Evolutionary conservation across 768 basidiomycete genomes (phyloP), one percentile per base, ranked within the genome.

Genomic region (Boletus sp.): DNA sequence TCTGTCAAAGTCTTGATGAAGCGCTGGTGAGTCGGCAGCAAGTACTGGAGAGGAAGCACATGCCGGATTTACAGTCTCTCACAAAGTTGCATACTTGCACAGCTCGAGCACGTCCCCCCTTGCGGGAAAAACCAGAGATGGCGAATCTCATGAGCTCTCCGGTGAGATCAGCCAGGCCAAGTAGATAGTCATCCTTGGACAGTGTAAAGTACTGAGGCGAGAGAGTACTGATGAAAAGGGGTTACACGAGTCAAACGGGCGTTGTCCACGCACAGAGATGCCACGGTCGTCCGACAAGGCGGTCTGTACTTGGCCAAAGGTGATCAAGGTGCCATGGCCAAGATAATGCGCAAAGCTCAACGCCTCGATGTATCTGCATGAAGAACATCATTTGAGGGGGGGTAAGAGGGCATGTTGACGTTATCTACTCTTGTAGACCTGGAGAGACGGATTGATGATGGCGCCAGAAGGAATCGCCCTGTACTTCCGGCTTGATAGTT

Each of bases 81-180:
- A 93, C 88, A 64, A 92, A 89, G 15, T 72, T 72, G 63, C 88
- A 87, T 7, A 90, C 79, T 56, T 84, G 75, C 19, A 71, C 74
- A 1, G 88, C 87, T 62, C 79, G 83, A 53, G 74, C 70, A 11
- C 83, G 81, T 4, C 87, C 87, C 3, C 87, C 87, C 43, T 80
- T 81, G 15, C 78, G 80, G 3, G 83, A 74, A 39, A 93, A 83
- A 43, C 88, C 83, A 43, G 92, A 90, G 55, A 98, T 96, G 11
- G 93, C 93, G 58, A 87, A 88, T 33, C 96, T 82, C 97, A 98
- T 98, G 25, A 98, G 82, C 72, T 99, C 97, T 41, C 97, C 97
- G 0, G 93, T 97, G 21, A 99, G 79, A 71, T 99, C 97, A 7
- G 92, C 90, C 29, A 98, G 73, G 6, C 97, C 97, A 3, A 98